Evolutionary conservation across 768 basidiomycete species (phyloP).

Genomic region (Russula virescens): DNA sequence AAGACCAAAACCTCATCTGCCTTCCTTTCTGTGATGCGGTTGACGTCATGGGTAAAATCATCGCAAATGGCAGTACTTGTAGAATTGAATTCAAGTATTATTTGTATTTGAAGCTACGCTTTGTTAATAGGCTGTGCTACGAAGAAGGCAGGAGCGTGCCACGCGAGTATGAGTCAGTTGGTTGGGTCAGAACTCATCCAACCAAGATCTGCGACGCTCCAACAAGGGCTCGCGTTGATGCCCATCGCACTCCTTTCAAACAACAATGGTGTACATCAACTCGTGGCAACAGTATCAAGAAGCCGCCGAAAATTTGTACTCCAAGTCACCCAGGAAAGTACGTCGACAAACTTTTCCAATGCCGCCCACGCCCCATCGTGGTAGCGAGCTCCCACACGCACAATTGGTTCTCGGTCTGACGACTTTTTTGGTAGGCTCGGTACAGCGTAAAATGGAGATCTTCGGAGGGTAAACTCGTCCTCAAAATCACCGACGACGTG

Average conservation of each 20-base stretch:
- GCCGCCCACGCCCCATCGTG: too few relatives aligned
- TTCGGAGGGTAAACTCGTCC: constrained; percentile 77
- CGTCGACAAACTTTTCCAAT: too few relatives aligned
- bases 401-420: background rate
- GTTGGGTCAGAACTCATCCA: constrained; percentile 1
- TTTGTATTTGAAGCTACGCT: too few relatives aligned
- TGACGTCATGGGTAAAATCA: background rate
- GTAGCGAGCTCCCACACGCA: constrained; percentile 26
- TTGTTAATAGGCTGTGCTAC: too few relatives aligned
- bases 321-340: constrained; percentile 72
- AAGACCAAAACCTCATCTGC: background rate
- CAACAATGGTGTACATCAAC: constrained; percentile 80
- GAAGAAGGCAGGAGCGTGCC: background rate
- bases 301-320: constrained; percentile 82
- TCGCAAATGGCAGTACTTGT: too few relatives aligned
- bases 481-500: constrained; percentile 90
- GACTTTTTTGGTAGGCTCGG: constrained; percentile 54
- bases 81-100: too few relatives aligned
- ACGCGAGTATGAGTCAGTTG: background rate
- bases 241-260: constrained; percentile 19
- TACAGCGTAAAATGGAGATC: constrained; percentile 91
- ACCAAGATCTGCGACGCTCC: background rate
- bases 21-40: background rate
- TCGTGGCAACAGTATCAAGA: constrained; percentile 90
- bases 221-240: constrained; percentile 15